Percentiles rank a stretch among this genome's conserved stretches.
These are phyloP conservation scores for Leccinum variicolor DNA, from an alignment of 768 basidiomycete species.

Conservation along the genomic window DNA sequence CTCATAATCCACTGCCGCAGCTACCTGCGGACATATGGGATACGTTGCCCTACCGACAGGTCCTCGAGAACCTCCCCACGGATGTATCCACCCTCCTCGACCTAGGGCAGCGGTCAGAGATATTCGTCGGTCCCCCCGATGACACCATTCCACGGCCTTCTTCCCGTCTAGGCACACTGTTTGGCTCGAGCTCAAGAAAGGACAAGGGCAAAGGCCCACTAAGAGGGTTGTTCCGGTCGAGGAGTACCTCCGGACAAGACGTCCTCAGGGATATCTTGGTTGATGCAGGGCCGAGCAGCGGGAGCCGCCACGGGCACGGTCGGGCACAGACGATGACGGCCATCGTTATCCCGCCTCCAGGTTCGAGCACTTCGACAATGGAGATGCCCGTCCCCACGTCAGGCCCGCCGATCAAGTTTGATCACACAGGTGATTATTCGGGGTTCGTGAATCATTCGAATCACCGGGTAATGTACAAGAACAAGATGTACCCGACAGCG, in stretches of 20 bases:
- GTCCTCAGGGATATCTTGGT: background rate
- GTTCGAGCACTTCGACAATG: background rate
- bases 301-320: slow-evolving; percentile 16
- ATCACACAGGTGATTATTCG: slow-evolving; percentile 38
- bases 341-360: slow-evolving; percentile 22
- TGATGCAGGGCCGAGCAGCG: slow-evolving; percentile 14
- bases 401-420: slow-evolving; percentile 36
- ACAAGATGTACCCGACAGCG: slow-evolving; percentile 61
- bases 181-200: slow-evolving; percentile 25
- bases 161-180: slow-evolving; percentile 18
- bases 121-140: slow-evolving; percentile 7
- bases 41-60: slow-evolving; percentile 50
- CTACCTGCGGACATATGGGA: slow-evolving; percentile 63
- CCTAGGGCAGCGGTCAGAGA: background rate
- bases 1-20: slow-evolving; percentile 56
- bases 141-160: slow-evolving; percentile 20
- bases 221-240: slow-evolving; percentile 46
- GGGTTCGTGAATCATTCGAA: slow-evolving; percentile 67
- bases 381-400: slow-evolving; percentile 17
- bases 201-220: slow-evolving; percentile 35
- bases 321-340: slow-evolving; percentile 21
- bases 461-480: slow-evolving; percentile 55
- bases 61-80: slow-evolving; percentile 49
- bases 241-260: slow-evolving; percentile 29
- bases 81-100: slow-evolving; percentile 29